phyloP scores from a whole-genome alignment of 768 basidiomycete genomes.

The Collybia mongolica region DNA sequence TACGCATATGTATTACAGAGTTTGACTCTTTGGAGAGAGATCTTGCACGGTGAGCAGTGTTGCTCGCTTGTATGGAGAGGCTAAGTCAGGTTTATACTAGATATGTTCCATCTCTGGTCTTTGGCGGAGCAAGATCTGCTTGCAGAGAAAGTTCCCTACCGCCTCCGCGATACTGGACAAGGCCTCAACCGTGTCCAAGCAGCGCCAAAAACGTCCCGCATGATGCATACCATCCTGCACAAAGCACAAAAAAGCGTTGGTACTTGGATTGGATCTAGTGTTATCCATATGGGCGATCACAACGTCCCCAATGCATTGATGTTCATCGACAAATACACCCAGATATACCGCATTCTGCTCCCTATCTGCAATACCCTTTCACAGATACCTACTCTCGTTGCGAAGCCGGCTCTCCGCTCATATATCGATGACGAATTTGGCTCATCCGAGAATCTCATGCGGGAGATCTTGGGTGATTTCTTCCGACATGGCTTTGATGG shows the following conservation, averaged over 20 bases:
- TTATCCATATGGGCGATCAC: slow-evolving; percentile 89
- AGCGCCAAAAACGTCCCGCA: slow-evolving; percentile 83
- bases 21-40: slow-evolving; percentile 84
- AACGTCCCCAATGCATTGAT: slow-evolving; percentile 83
- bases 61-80: neutral
- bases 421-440: slow-evolving; percentile 87
- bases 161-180: slow-evolving; percentile 85
- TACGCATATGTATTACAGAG: slow-evolving; percentile 87
- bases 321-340: slow-evolving; percentile 93
- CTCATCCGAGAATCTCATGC: slow-evolving; percentile 62
- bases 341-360: slow-evolving; percentile 86
- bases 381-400: slow-evolving; percentile 64
- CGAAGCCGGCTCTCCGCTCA: slow-evolving; percentile 67
- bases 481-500: slow-evolving; percentile 89
- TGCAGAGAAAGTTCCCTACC: slow-evolving; percentile 72
- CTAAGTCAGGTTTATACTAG: slow-evolving; percentile 30
- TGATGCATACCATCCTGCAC: slow-evolving; percentile 87
- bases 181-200: slow-evolving; percentile 89
- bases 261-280: slow-evolving; percentile 82
- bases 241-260: slow-evolving; percentile 82
- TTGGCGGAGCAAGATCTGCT: slow-evolving; percentile 80
- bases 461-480: slow-evolving; percentile 79
- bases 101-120: slow-evolving; percentile 88
- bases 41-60: slow-evolving; percentile 64
- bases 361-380: slow-evolving; percentile 82